phyloP scores from a whole-genome alignment of 805 yeast species.

The Spathaspora gorwiae region DNA sequence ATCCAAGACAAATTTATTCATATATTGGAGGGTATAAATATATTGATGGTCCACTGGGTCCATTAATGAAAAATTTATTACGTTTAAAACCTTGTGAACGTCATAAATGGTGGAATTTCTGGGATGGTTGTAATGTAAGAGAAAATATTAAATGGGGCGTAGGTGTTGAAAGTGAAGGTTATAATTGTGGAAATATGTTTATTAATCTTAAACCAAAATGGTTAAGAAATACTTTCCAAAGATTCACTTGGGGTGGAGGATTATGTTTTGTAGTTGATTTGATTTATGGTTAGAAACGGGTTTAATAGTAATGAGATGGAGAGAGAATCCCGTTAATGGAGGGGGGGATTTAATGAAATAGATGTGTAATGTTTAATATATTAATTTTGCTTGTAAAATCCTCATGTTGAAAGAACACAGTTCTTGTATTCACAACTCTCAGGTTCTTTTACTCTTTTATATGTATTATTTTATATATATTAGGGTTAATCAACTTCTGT shows the following conservation, averaged over 20 bases:
- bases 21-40: slow-evolving; percentile 81
- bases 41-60: slow-evolving; percentile 93
- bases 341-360: too few species aligned
- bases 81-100: slow-evolving; percentile 76
- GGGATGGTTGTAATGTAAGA: slow-evolving; percentile 78
- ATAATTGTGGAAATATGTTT: slow-evolving; percentile 68
- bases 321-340: too few species aligned
- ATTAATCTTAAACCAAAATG: slow-evolving; percentile 49
- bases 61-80: slow-evolving; percentile 68
- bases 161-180: slow-evolving; percentile 85
- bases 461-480: too few species aligned
- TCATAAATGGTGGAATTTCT: slow-evolving; percentile 88
- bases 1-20: slow-evolving; percentile 80
- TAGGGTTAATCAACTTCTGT: too few species aligned
- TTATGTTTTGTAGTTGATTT: slow-evolving; percentile 51
- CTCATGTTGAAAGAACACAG: too few species aligned
- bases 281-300: slow-evolving; percentile 34
- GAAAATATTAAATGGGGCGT: slow-evolving; percentile 72
- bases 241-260: slow-evolving; percentile 60
- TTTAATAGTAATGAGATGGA: too few species aligned
- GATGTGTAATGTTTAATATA: too few species aligned
- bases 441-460: too few species aligned
- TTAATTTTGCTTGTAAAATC: too few species aligned
- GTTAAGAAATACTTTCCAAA: slow-evolving; percentile 45
- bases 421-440: too few species aligned